Evolutionary conservation across 2,329 filamentous ascomycete species (phyloP).

Genomic region (Aspergillus oerlinghausenensis): DNA sequence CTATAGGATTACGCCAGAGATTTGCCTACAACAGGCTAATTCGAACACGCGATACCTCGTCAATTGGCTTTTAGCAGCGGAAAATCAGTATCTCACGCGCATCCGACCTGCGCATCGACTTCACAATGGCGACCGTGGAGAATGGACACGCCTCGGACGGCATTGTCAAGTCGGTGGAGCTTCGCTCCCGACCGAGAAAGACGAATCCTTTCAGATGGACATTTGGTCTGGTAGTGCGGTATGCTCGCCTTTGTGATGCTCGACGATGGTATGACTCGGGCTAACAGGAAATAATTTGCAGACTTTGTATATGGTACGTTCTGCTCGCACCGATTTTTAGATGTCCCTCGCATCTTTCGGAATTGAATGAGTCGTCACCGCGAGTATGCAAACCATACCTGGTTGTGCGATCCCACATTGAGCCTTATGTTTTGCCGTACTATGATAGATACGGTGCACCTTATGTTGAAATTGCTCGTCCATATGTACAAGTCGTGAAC

Average conservation of each 20-base stretch:
- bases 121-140: constrained; percentile 23
- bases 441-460: constrained; percentile 80
- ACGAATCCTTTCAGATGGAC: constrained; percentile 29
- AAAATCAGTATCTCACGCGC: background rate
- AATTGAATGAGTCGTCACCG: constrained; percentile 66
- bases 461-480: constrained; percentile 70
- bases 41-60: constrained; percentile 2
- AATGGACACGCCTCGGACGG: constrained; percentile 24
- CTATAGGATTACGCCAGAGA: background rate
- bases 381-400: constrained; percentile 78
- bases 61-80: background rate
- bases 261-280: background rate
- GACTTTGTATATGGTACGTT: constrained; percentile 79
- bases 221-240: constrained; percentile 33
- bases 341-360: constrained; percentile 67
- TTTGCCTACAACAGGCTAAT: background rate
- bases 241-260: constrained; percentile 8
- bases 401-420: constrained; percentile 59
- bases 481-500: constrained; percentile 61
- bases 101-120: constrained; percentile 8
- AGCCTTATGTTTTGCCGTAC: constrained; percentile 77
- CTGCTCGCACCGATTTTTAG: constrained; percentile 76
- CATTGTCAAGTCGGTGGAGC: constrained; percentile 12
- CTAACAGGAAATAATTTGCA: constrained; percentile 32
- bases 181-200: constrained; percentile 10